These are phyloP conservation scores for Colletotrichum spinosum DNA, from an alignment of 2,329 filamentous ascomycete genomes.

Conservation along the genomic window DNA sequence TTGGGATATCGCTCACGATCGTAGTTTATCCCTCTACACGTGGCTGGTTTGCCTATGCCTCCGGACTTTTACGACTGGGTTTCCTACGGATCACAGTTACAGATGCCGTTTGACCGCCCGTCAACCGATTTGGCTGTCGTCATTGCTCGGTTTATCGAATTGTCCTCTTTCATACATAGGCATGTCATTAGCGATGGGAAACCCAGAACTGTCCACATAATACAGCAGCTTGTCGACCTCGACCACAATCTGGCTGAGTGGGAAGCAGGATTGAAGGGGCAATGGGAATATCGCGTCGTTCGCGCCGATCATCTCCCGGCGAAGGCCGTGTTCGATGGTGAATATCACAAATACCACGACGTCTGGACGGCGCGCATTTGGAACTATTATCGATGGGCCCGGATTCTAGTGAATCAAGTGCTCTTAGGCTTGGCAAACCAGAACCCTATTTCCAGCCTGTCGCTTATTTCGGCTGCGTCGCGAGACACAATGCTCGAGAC, in stretches of 20 bases:
- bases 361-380: constrained; percentile 66
- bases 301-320: constrained; percentile 48
- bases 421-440: constrained; percentile 55
- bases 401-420: constrained; percentile 64
- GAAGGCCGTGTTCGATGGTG: constrained; percentile 60
- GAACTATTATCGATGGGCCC: constrained; percentile 70
- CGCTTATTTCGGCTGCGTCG: constrained; percentile 45
- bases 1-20: constrained; percentile 23
- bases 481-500: constrained; percentile 47
- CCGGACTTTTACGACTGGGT: constrained; percentile 57
- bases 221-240: constrained; percentile 54
- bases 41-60: constrained; percentile 53
- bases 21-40: constrained; percentile 59
- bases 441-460: constrained; percentile 52
- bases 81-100: constrained; percentile 49
- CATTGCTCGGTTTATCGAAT: constrained; percentile 53
- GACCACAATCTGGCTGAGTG: constrained; percentile 54
- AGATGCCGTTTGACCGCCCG: constrained; percentile 51
- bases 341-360: constrained; percentile 67
- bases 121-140: constrained; percentile 55
- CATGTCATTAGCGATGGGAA: constrained; percentile 52
- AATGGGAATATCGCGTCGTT: constrained; percentile 52
- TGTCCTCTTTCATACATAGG: constrained; percentile 50
- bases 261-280: constrained; percentile 48
- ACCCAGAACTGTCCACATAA: constrained; percentile 46